Conservation (phyloP, 768 basidiomycete genomes). For the Cystofilobasidium bisporidii region DNA sequence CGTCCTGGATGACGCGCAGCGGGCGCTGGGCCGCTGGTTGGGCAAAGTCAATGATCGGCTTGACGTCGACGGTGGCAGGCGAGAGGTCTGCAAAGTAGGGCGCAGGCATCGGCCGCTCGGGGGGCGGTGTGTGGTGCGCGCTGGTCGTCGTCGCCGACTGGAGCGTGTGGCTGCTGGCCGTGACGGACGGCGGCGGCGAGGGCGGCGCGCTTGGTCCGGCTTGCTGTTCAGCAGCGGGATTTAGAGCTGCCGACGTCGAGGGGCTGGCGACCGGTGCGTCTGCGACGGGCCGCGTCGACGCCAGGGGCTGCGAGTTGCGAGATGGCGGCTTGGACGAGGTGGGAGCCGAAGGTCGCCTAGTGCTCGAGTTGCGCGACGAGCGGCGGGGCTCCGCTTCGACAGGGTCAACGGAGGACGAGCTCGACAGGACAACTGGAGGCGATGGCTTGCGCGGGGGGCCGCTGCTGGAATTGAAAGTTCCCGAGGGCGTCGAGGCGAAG, state of each 20-base stretch:
- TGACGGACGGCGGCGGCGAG: no score
- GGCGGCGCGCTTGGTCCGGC: no score
- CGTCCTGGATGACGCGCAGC: slow-evolving; percentile 12
- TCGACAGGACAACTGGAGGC: neutral
- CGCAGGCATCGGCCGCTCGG: neutral
- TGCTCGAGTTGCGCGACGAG: neutral
- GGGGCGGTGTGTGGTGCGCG: neutral
- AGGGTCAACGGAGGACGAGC: neutral
- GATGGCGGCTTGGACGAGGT: neutral
- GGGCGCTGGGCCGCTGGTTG: neutral
- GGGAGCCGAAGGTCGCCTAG: neutral
- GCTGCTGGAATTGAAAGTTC: no score
- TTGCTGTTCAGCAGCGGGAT: no score
- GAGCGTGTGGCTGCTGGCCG: neutral
- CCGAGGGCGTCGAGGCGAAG: no score
- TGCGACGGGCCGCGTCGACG: no score
- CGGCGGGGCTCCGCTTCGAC: neutral
- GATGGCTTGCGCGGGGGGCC: neutral
- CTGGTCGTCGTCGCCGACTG: neutral
- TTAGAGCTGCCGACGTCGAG: no score
- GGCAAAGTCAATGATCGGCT: neutral
- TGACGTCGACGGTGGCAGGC: neutral
- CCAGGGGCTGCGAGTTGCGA: neutral
- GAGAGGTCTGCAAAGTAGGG: neutral
- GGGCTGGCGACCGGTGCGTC: no score